These are phyloP conservation scores for Tuber melanosporum DNA, from an alignment of 495 filamentous ascomycete species.

Conservation along the genomic window DNA sequence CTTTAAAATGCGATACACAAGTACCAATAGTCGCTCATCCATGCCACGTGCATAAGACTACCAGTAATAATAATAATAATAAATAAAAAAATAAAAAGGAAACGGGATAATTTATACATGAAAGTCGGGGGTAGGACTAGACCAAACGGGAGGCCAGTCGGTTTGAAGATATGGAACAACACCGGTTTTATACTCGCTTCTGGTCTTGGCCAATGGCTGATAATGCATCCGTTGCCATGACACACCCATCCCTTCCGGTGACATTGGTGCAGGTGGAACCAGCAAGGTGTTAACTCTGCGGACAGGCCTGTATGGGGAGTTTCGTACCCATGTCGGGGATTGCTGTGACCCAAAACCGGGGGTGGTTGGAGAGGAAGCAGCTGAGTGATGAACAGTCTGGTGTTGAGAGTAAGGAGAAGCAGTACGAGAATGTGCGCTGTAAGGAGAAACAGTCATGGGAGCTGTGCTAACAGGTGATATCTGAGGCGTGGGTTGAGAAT, in stretches of 20 bases:
- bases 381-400: slow-evolving; percentile 52
- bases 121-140: slow-evolving; percentile 22
- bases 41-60: slow-evolving; percentile 8
- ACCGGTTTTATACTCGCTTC: slow-evolving; percentile 70
- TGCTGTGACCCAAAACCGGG: slow-evolving; percentile 48
- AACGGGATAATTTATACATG: slow-evolving; percentile 12
- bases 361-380: slow-evolving; percentile 47
- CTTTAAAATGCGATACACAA: slow-evolving; percentile 28
- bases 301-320: slow-evolving; percentile 87
- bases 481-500: slow-evolving; percentile 48
- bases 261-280: slow-evolving; percentile 75
- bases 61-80: slow-evolving; percentile 11
- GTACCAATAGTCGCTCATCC: background rate
- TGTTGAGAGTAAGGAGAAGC: slow-evolving; percentile 50
- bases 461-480: slow-evolving; percentile 46
- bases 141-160: slow-evolving; percentile 41
- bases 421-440: slow-evolving; percentile 44
- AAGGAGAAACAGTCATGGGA: slow-evolving; percentile 29
- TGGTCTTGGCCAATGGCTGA: slow-evolving; percentile 71
- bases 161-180: slow-evolving; percentile 64
- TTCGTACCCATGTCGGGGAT: slow-evolving; percentile 48
- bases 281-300: slow-evolving; percentile 81
- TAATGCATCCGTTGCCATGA: slow-evolving; percentile 88
- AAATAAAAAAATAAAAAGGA: slow-evolving; percentile 16
- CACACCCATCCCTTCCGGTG: slow-evolving; percentile 66